phyloP scores from a whole-genome alignment of 345 rosid genomes.

The Anastatica hierochuntica region DNA sequence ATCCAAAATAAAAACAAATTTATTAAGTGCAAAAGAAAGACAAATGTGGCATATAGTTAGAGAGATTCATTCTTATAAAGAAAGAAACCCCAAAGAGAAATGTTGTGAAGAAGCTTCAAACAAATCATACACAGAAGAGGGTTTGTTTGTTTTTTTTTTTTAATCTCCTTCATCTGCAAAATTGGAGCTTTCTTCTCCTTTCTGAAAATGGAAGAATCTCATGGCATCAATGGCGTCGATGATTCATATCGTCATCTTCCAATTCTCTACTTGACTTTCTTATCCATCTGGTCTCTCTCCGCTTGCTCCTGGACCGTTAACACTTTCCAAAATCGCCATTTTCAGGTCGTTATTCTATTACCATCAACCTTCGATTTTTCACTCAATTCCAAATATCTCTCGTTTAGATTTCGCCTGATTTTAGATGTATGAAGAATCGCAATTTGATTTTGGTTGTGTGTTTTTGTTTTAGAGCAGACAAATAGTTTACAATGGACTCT shows the following conservation, averaged over 20 bases:
- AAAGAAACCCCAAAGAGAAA: conserved; percentile 7
- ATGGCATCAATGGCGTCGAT: conserved; percentile 34
- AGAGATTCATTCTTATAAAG: too few species aligned
- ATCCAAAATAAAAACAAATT: too few species aligned
- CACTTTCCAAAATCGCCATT: conserved; percentile 69
- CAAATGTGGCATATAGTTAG: too few species aligned
- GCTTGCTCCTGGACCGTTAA: conserved; percentile 81
- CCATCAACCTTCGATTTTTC: too few species aligned
- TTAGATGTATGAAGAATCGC: too few species aligned
- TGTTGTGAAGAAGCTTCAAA: conserved; percentile 16
- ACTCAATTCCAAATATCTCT: too few species aligned
- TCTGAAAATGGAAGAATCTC: conserved; percentile 38
- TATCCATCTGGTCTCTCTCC: conserved; percentile 64
- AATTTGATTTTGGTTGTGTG: not conserved
- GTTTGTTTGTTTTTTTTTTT: too few species aligned
- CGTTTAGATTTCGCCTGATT: too few species aligned
- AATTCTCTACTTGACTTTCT: conserved; percentile 53
- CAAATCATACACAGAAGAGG: too few species aligned
- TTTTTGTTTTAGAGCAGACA: conserved; percentile 39
- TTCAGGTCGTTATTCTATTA: too few species aligned
- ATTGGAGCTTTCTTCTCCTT: not conserved
- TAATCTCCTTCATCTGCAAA: not conserved
- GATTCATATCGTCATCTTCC: conserved; percentile 76
- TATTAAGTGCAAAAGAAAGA: too few species aligned
- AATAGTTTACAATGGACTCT: conserved; percentile 81